Evolutionary conservation across 2,329 filamentous ascomycete genomes (phyloP).

Genomic region (Trichophyton benhamiae): DNA sequence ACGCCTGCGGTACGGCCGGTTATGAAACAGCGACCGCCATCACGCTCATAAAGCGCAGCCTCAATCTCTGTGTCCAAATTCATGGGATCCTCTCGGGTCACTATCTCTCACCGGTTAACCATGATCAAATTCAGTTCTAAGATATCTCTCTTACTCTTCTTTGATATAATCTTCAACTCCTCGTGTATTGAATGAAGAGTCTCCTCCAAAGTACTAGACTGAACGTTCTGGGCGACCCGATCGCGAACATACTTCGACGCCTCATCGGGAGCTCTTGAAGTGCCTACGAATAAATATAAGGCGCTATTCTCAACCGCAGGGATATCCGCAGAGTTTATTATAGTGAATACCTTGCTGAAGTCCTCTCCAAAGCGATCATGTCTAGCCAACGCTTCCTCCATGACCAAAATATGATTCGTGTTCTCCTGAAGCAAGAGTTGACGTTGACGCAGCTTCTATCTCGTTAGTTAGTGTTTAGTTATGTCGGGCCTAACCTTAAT

Average conservation of each 20-base stretch:
- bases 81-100: not conserved
- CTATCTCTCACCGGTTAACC: not conserved
- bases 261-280: not conserved
- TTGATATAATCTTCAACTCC: not conserved
- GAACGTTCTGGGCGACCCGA: constrained; percentile 4
- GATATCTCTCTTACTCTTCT: constrained; percentile 8
- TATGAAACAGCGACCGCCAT: constrained; percentile 8
- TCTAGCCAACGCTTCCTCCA: not conserved
- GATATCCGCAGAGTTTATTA: constrained; percentile 6
- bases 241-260: constrained; percentile 7
- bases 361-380: not conserved
- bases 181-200: constrained; percentile 6
- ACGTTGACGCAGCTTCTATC: not conserved
- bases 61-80: constrained; percentile 6
- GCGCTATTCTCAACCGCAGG: constrained; percentile 3
- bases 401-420: not conserved
- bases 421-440: not conserved
- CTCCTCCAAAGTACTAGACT: constrained; percentile 5
- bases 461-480: too few species aligned
- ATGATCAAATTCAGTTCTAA: not conserved
- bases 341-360: not conserved
- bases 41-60: constrained; percentile 9
- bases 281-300: not conserved
- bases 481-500: not conserved
- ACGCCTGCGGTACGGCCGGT: constrained; percentile 2